Evolutionary conservation across 1,139 yeast species (phyloP).

Genomic region (Sugiyamaella castrensis): DNA sequence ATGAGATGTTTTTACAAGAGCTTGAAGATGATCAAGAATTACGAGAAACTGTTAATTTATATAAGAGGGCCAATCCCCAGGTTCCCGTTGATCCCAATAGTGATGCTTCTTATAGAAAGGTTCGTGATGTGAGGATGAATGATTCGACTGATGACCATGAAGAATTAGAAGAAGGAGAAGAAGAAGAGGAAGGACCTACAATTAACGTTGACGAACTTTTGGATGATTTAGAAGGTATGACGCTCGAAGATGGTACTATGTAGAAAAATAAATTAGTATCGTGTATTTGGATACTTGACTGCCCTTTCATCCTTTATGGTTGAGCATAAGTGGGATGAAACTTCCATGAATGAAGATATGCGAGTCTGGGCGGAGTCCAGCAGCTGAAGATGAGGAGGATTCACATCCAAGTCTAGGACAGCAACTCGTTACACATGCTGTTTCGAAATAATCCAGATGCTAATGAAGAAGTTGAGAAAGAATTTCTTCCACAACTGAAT

Average conservation of each 20-base stretch:
- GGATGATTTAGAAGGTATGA: conserved; percentile 89
- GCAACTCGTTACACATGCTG: too few relatives aligned
- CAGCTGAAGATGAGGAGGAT: too few relatives aligned
- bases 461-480: too few relatives aligned
- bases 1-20: conserved; percentile 93
- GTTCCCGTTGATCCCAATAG: background rate
- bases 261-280: conserved; percentile 2
- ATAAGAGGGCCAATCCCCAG: conserved; percentile 52
- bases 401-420: too few relatives aligned
- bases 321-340: too few relatives aligned
- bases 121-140: conserved; percentile 43
- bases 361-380: too few relatives aligned
- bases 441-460: too few relatives aligned
- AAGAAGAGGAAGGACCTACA: conserved; percentile 43
- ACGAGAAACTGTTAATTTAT: conserved; percentile 84
- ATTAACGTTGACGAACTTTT: conserved; percentile 41
- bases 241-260: conserved; percentile 39
- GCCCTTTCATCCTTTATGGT: too few relatives aligned
- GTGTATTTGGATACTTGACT: too few relatives aligned
- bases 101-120: conserved; percentile 17
- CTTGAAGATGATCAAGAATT: conserved; percentile 95
- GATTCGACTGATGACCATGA: conserved; percentile 42
- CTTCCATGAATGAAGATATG: too few relatives aligned
- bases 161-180: conserved; percentile 27
- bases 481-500: too few relatives aligned